Base-by-base conservation (phyloP, 2,329 filamentous ascomycete species). In the Trichophyton simii region DNA sequence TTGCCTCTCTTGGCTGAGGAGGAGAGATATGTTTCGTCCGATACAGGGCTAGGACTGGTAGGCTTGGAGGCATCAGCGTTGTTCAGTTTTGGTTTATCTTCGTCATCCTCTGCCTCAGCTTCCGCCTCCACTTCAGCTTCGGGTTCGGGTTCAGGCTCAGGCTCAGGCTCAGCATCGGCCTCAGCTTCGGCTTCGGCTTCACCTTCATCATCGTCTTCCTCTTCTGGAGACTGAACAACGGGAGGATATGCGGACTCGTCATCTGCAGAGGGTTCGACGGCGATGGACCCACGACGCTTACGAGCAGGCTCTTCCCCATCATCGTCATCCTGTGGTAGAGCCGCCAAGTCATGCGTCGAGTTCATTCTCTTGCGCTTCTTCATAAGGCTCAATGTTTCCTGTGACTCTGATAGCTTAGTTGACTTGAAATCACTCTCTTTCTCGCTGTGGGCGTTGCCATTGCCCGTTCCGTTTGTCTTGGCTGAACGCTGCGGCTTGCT, bases 351-450 rank as follows among this genome's bases (percentile, higher is more conserved):
- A 57, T 76, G 72, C 20, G 66, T 69, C 15, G 69, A 70, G 57
- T 69, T 71, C 4, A 69, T 63, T 36, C 75, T 72, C 67, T 77
- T 77, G 61, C 75, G 69, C 63, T 77, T 77, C 63, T 74, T 76
- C 9, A 54, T 54, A 22, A 54, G 22, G 46, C 70, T 69, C 41
- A 67, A 61, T n/a, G 67, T 64, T 44, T 74, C 72, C 42, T 57
- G 60, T 3, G 65, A 63, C 9, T 68, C 63, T 31, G 22, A 34
- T 28, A 54, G 22, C 50, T 31, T 28, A 28, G 4, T 31, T 11
- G 50, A n/a, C 28, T 25, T 41, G 71, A 68, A 8, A 70, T 72
- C 44, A 20, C n/a, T 18, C 9, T 31, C 50, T 25, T 54, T 54
- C 5, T 68, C 63, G 1, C 66, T 65, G 4, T 66, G 63, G 7